Base-by-base conservation (phyloP, 2,329 filamentous ascomycete species). In the Paecilomyces sp. region DNA sequence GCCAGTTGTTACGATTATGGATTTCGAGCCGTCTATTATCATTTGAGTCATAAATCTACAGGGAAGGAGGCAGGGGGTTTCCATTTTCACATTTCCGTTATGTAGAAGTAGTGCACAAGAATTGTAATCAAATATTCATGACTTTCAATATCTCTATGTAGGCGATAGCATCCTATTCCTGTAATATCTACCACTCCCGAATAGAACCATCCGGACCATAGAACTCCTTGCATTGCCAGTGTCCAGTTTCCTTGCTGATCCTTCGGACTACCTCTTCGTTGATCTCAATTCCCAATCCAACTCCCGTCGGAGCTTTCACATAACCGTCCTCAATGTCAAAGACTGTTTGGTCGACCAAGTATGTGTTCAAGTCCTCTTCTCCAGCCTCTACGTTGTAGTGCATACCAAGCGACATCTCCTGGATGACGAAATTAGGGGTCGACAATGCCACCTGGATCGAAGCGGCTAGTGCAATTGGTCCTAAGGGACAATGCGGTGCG, bases 341-440 rank as follows among this genome's bases (percentile, higher is more conserved):
- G 0, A 89, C 83, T 55, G 82, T 80, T 0, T 84, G 80, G 65
- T 90, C 83, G 66, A 82, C 84, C 1, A 86, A 78, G 68, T 91
- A 91, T n/a, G 34, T 41, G 28, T 82, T 88, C 13, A 82, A 82
- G 58, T 90, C 75, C 68, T 90, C 88, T 64, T 85, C 79, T 1
- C 84, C 86, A 0, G 80, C 82, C 65, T 82, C 81, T 3, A 74
- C 72, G 65, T 92, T 92, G 69, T 92, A 92, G 70, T 92, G 90
- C 65, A 92, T 92, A 0, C 89, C 89, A 30, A 91, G 68, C 57
- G 85, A 88, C 89, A 91, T 91, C 72, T 92, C 89, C 68, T 90
- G 85, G 33, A 92, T 91, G 0, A 82, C 83, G 69, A 88, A 91
- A 71, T 88, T 91, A 22, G 80, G 81, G 18, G 77, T 84, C 11